Evolutionary conservation across 495 filamentous ascomycete genomes (phyloP), one percentile per base, ranked within the genome.

Genomic region (Tricharina praecox): DNA sequence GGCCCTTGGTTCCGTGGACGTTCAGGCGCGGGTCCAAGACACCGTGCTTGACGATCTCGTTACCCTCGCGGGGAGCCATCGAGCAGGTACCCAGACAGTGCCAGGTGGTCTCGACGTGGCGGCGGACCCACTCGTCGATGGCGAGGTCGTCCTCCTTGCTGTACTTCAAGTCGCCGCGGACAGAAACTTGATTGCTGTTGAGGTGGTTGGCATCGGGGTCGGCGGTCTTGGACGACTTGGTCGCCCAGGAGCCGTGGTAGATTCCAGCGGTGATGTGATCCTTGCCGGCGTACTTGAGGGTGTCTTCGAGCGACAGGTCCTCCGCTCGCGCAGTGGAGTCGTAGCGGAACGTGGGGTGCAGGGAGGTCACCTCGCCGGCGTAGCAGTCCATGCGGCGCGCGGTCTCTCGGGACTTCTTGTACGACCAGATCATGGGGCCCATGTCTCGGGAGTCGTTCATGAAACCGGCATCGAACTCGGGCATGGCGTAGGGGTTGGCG

Each of bases 361-460:
- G 77, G 36, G 56, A 63, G 30, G 77, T 74, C 21, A 83, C 81
- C 57, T 90, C 83, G 26, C 82, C 82, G 15, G 78, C 79, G 50
- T 85, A 87, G 2, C 78, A 70, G 33, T 76, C 70, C 83, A 86
- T 86, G 28, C 80, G 70, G 0, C 81, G 68, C 4, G 81, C 79
- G 3, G 79, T 85, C 70, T 86, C 82, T 23, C 82, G 76, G n/a
- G 77, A 82, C 61, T 84, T 85, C 62, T 85, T 85, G 61, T 90
- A 87, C 0, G 74, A 78, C 82, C 82, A 87, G 3, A 85, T 78
- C 78, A 85, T 81, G 8, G 81, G 79, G 3, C 72, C 77, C 79
- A 86, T 84, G 56, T 87, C 82, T 21, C 81, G 71, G 62, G 82
- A 75, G 60, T 87, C 80, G 52, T 81, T 86, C 80, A 87, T 84